Conservation (phyloP, 352 stramenopile species). For the Phytophthora pisi region DNA sequence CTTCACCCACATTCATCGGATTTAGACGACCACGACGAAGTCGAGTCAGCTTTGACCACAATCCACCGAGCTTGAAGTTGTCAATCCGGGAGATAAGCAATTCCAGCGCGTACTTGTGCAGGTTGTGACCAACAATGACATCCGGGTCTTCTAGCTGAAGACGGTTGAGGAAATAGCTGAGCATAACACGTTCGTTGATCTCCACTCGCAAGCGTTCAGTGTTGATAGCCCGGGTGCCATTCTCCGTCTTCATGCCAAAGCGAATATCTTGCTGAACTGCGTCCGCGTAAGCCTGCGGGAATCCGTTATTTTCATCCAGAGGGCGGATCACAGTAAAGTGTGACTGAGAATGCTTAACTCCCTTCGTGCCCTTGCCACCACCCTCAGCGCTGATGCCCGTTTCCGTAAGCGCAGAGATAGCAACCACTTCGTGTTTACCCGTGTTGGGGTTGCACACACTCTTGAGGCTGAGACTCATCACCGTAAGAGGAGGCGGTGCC, state of each 20-base stretch:
- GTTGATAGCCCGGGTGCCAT: slow-evolving; percentile 42
- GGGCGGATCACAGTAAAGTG: slow-evolving; percentile 87
- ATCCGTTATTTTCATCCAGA: slow-evolving; percentile 63
- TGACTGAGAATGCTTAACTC: slow-evolving; percentile 48
- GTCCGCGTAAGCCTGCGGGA: slow-evolving; percentile 63
- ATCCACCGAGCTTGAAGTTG: slow-evolving; percentile 88
- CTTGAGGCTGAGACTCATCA: slow-evolving; percentile 98
- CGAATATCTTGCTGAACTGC: slow-evolving; percentile 63
- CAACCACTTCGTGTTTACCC: slow-evolving; percentile 96
- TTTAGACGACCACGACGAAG: slow-evolving; percentile 76
- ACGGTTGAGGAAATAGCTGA: slow-evolving; percentile 89
- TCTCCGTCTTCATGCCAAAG: slow-evolving; percentile 55
- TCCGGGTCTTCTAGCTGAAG: slow-evolving; percentile 98
- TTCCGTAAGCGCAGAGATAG: slow-evolving; percentile 81
- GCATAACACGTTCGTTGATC: slow-evolving; percentile 84
- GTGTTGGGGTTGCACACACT: slow-evolving; percentile 96
- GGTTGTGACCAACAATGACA: slow-evolving; percentile 98
- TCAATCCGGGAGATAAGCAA: slow-evolving; percentile 96
- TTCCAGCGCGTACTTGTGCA: slow-evolving; percentile 98
- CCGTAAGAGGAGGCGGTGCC: slow-evolving; percentile 91
- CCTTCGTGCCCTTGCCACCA: slow-evolving; percentile 41
- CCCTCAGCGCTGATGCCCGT: slow-evolving; percentile 77
- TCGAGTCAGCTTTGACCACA: slow-evolving; percentile 87
- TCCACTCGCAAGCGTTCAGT: slow-evolving; percentile 71
- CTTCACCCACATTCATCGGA: slow-evolving; percentile 83